Percentiles rank a stretch among this genome's conserved stretches.
These are phyloP conservation scores for Dipodascopsis uninucleata DNA, from an alignment of 805 yeast species.

Conservation along the genomic window DNA sequence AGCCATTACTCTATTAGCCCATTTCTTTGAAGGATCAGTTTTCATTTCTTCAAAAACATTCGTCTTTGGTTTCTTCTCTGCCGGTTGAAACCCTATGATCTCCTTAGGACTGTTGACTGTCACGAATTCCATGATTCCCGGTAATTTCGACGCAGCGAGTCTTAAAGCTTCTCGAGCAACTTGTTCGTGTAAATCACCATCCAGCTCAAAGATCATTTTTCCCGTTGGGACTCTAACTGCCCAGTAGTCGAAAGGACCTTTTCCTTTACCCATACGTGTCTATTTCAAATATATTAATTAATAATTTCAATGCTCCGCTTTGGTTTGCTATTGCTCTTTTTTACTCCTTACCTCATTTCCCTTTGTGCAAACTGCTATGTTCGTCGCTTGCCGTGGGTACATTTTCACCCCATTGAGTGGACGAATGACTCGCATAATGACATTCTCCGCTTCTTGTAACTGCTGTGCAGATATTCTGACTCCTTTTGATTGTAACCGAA, in stretches of 20 bases:
- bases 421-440: conserved; percentile 77
- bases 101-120: conserved; percentile 2
- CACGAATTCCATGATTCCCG: conserved; percentile 36
- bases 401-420: conserved; percentile 64
- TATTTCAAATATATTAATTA: background rate
- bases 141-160: conserved; percentile 86
- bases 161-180: conserved; percentile 86
- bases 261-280: conserved; percentile 99
- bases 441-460: conserved; percentile 84
- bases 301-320: too few relatives aligned
- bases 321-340: too few relatives aligned
- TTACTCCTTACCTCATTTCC: conserved; percentile 73
- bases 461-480: conserved; percentile 81
- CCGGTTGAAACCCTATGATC: conserved; percentile 30
- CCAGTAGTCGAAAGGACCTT: conserved; percentile 97
- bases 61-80: conserved; percentile 42
- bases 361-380: conserved; percentile 87
- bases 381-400: conserved; percentile 76
- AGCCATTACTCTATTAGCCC: conserved; percentile 50
- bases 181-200: conserved; percentile 73
- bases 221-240: conserved; percentile 96
- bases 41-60: conserved; percentile 55
- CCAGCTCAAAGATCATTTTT: conserved; percentile 81
- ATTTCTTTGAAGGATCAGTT: conserved; percentile 62
- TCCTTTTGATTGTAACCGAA: conserved; percentile 87